Evolutionary conservation across 345 rosid genomes (phyloP), one percentile per base, ranked within the genome.

Genomic region (Pugionium dolabratum): DNA sequence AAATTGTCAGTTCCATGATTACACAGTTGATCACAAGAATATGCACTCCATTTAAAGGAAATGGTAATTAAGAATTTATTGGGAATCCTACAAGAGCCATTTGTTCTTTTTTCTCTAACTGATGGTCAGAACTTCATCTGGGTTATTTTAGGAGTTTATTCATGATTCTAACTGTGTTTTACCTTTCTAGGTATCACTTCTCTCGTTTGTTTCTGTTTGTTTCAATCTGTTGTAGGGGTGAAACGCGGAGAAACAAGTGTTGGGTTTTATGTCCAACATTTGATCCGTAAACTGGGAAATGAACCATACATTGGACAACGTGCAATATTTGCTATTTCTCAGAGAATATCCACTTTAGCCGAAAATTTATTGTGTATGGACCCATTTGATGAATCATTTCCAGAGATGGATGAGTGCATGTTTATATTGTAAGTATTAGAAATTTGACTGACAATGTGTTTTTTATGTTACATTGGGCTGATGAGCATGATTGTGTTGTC

Each of bases 361-460:
- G 95, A 90, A 75, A 84, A 73, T 40, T 33, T 87, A 74, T 83
- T 94, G 27, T 80, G 82, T 73, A 58, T 76, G 59, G 93, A 94
- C 76, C 97, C 99, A 64, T 94, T 88, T 78, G 91, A 88, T 60
- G 88, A 77, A 55, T 76, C 78, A 54, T 90, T 90, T 66, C 67
- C 84, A 52, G 69, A 69, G 64, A 76, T 86, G 80, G 88, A 94
- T 36, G 80, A 77, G 51, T 81, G 80, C 65, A 76, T 85, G 84
- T 88, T 82, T 76, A 68, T 80, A 57, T 58, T 86, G 96, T 86
- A 79, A 83, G 96, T 78, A 57, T 40, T 32, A 27, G 60, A 45
- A 9, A 32, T 31, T 44, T 3, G 42, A 49, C 18, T 37, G 32
- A 27, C 41, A 8, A 32, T 31, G 2, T 36, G 33, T 34, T 54